Base-by-base conservation (phyloP, 257 asterid species). In the Linderniella brevidens region DNA sequence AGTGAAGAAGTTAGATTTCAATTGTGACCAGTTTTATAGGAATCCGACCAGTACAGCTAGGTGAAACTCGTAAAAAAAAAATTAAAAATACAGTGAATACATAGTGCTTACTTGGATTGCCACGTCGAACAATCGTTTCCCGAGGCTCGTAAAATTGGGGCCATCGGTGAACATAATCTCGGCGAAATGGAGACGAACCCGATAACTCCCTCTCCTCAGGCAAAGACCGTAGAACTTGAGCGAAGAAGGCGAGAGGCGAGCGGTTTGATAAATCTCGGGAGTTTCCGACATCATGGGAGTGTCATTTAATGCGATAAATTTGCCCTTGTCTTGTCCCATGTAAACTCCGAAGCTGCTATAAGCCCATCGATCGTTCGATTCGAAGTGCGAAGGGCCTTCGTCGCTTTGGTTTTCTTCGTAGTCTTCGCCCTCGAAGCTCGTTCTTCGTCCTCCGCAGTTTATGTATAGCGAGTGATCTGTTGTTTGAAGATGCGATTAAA, bases 91-190 rank as follows among this genome's bases (percentile, higher is more conserved):
- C n/a, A n/a, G n/a, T n/a, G n/a, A n/a, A n/a, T n/a, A n/a, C n/a
- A n/a, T n/a, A n/a, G n/a, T n/a, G n/a, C n/a, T 60, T 68, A 87
- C 97, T 69, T 88, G 97, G 59, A 88, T 88, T 35, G 90, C 72
- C 19, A 83, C 92, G 46, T 83, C 97, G 44, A 88, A 88, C 54
- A 80, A 53, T 63, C 97, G 80, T 52, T 59, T 67, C 45, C 95
- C 95, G 13, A 70, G 74, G 75, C 92, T 76, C 72, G 69, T 70
- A 60, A 54, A 87, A 45, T 57, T 74, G 54, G 65, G 17, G 67
- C 55, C 68, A 53, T 80, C 62, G 20, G 77, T 50, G 59, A 1
- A 87, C 78, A 68, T 68, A 53, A 87, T 80, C 62, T 87, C 97
- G 25, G 97, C 93, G 46, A 87, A 87, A 71, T 83, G 82, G 44